phyloP scores from a whole-genome alignment of 306 rosid species.

The Potentilla sterilis region DNA sequence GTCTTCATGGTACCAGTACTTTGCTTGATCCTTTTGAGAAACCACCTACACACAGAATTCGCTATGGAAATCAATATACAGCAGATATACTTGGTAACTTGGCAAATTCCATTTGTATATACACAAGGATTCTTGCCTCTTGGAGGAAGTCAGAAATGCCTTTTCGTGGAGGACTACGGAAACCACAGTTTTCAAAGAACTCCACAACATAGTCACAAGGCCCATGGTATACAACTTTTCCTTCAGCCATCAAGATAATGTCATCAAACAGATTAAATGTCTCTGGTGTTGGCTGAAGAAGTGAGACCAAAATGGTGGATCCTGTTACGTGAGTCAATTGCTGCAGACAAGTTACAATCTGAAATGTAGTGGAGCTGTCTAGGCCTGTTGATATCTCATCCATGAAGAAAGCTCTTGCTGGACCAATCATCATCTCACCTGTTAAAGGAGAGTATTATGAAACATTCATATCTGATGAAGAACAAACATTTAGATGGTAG shows the following conservation, averaged over 20 bases:
- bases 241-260: slow-evolving; percentile 57
- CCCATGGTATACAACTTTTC: slow-evolving; percentile 58
- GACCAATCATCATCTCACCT: slow-evolving; percentile 57
- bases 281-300: slow-evolving; percentile 73
- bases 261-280: slow-evolving; percentile 65
- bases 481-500: background rate
- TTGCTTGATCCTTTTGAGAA: slow-evolving; percentile 51
- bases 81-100: background rate
- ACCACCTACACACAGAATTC: slow-evolving; percentile 35
- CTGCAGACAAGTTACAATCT: slow-evolving; percentile 50
- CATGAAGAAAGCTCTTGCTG: slow-evolving; percentile 56
- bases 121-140: slow-evolving; percentile 36
- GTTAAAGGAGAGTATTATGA: background rate
- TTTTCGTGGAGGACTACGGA: slow-evolving; percentile 51
- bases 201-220: slow-evolving; percentile 38
- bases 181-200: slow-evolving; percentile 51
- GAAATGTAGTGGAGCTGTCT: slow-evolving; percentile 70
- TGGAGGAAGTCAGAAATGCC: slow-evolving; percentile 61
- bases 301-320: slow-evolving; percentile 57
- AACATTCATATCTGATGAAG: background rate
- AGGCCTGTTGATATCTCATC: slow-evolving; percentile 74
- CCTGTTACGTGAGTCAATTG: slow-evolving; percentile 52
- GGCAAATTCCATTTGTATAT: background rate
- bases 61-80: background rate
- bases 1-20: slow-evolving; percentile 46